Conservation (phyloP, 352 stramenopile species). For the Blastocystis sp. region DNA sequence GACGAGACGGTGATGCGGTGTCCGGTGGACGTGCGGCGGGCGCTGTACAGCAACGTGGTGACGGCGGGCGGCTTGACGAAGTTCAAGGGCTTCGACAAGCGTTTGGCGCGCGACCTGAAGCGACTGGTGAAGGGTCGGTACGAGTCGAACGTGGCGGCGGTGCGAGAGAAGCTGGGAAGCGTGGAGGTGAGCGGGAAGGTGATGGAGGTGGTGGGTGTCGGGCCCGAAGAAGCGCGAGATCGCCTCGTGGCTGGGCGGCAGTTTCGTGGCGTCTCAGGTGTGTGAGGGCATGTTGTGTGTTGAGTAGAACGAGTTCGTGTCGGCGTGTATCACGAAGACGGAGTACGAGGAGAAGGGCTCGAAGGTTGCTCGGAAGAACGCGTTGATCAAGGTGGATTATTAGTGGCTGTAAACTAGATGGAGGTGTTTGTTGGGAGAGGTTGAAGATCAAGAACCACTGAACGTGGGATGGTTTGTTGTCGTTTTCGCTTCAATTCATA, state of each 20-base stretch:
- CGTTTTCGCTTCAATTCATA: no score
- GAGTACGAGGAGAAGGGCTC: conserved; percentile 92
- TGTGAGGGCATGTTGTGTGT: conserved; percentile 72
- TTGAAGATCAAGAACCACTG: no score
- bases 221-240: conserved; percentile 73
- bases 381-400: conserved; percentile 35
- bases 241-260: conserved; percentile 48
- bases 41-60: conserved; percentile 72
- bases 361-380: conserved; percentile 48
- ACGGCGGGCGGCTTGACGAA: conserved; percentile 85
- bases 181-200: conserved; percentile 47
- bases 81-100: conserved; percentile 91
- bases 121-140: conserved; percentile 84
- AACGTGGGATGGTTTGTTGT: no score
- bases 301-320: conserved; percentile 76
- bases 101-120: conserved; percentile 89
- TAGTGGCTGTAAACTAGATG: background rate
- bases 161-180: conserved; percentile 26
- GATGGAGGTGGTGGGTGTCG: conserved; percentile 62
- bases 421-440: no score
- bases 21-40: conserved; percentile 87
- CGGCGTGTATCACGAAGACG: conserved; percentile 79
- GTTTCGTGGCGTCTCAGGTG: conserved; percentile 77
- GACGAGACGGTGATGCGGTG: conserved; percentile 90
- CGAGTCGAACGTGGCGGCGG: conserved; percentile 76